Evolutionary conservation across 495 filamentous ascomycete species (phyloP).

Genomic region (Lasiosphaeriaceae sp.): DNA sequence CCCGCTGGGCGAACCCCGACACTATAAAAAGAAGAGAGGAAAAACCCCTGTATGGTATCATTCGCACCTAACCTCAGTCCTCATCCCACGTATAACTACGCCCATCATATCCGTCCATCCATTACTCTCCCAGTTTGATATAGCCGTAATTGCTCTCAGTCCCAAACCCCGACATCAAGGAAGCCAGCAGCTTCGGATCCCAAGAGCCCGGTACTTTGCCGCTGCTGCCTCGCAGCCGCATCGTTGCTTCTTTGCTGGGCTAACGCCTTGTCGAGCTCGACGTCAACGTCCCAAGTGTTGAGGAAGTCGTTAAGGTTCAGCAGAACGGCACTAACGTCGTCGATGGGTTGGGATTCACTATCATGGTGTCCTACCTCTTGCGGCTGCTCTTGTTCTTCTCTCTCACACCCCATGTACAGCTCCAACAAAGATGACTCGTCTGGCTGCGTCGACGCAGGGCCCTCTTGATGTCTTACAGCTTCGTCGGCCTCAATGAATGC

Average conservation of each 20-base stretch:
- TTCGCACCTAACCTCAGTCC: no score
- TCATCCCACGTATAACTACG: no score
- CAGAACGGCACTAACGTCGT: conserved; percentile 41
- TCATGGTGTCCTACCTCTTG: conserved; percentile 7
- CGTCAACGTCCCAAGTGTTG: conserved; percentile 36
- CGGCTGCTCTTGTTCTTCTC: neutral
- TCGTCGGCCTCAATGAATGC: conserved; percentile 29
- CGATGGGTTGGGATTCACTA: conserved; percentile 15
- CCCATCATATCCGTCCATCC: no score
- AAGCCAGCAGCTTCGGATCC: neutral
- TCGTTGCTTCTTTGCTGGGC: conserved; percentile 11
- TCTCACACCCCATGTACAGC: neutral
- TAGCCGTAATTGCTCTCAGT: no score
- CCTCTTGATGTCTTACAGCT: neutral
- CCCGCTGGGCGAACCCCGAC: no score
- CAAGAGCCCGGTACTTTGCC: no score
- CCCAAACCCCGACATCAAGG: conserved; percentile 21
- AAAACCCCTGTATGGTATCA: no score
- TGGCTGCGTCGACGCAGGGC: neutral
- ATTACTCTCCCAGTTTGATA: no score
- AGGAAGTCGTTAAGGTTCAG: conserved; percentile 42
- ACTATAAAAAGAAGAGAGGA: no score
- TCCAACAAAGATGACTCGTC: neutral
- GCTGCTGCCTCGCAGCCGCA: neutral
- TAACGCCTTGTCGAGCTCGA: conserved; percentile 29